Base-by-base conservation (phyloP, 139 green algal species). In the Chlorella ohadii region DNA sequence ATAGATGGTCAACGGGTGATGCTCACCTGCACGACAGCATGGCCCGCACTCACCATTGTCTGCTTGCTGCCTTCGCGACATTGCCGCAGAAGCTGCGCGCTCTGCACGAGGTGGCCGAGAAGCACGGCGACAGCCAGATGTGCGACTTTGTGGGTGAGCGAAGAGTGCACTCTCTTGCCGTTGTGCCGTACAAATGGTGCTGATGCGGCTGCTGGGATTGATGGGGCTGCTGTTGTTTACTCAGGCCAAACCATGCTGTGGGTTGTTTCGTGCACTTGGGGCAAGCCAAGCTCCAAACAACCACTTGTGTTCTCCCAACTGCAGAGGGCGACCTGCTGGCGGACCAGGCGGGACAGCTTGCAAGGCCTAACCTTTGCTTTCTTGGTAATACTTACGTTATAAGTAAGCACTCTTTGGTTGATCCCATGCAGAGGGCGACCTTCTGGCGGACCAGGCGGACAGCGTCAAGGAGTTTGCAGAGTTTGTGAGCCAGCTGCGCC, bases 401-500 rank as follows among this genome's bases (percentile, higher is more conserved):
- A n/a, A n/a, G n/a, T n/a, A n/a, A n/a, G n/a, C n/a, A n/a, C n/a
- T n/a, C n/a, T n/a, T n/a, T n/a, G n/a, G n/a, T 31, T 59, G 4
- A 51, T 51, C 15, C 33, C 17, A 20, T 70, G 55, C 79, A 85
- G 93, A 96, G 89, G 93, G 92, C n/a, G 84, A 91, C 1, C 89
- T 97, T 81, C 86, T 96, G 88, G 84, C 56, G 0, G 92, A 94
- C 63, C 96, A 98, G 90, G 92, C 95, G 13, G 77, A 96, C 68
- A 82, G 88, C 20, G 94, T 99, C 33, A 96, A 98, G 86, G 81
- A 96, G 82, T 93, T 96, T 66, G 90, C 94, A 2, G 93, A 95
- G 88, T 94, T 94, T 71, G 96, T 99, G 31, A 91, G 90, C 61
- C 93, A 97, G 93, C 91, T 99, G 87, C 83, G 94, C 15, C 89